These are phyloP conservation scores for Chlorella variabilis DNA, from an alignment of 163 green algal genomes.

Conservation along the genomic window DNA sequence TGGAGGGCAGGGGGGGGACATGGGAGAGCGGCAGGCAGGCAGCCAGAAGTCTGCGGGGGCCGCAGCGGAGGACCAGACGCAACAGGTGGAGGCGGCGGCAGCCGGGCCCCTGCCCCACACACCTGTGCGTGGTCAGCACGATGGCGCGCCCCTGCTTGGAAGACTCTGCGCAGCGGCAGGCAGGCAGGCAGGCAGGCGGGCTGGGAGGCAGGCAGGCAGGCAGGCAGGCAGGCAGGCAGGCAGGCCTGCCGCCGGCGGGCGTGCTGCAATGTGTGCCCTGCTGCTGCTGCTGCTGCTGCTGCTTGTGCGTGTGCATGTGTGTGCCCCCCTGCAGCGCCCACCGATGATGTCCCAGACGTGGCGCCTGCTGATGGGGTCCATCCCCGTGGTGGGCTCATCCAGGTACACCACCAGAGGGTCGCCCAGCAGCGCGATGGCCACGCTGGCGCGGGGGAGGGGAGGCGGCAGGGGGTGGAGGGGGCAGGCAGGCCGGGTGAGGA, in stretches of 20 bases:
- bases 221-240: no score
- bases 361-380: slow-evolving; percentile 68
- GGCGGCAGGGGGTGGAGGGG: not conserved
- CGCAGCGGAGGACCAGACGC: no score
- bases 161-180: slow-evolving; percentile 46
- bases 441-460: not conserved
- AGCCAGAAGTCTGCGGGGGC: no score
- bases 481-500: not conserved
- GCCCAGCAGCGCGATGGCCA: slow-evolving; percentile 76
- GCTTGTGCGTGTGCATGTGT: no score
- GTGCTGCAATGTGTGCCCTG: no score
- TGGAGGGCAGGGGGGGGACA: no score
- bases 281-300: no score
- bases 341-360: slow-evolving; percentile 68
- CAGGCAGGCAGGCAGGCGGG: not conserved
- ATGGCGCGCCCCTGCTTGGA: slow-evolving; percentile 80
- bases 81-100: no score
- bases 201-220: not conserved
- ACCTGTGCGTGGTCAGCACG: slow-evolving; percentile 95
- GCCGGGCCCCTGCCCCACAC: no score
- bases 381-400: slow-evolving; percentile 89
- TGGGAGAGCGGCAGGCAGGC: no score
- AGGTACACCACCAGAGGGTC: slow-evolving; percentile 80
- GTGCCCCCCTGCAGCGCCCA: slow-evolving; percentile 8
- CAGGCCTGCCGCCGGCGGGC: no score